Conservation (phyloP, 1,284 basidiomycete genomes). For the Agroathelia rolfsii region DNA sequence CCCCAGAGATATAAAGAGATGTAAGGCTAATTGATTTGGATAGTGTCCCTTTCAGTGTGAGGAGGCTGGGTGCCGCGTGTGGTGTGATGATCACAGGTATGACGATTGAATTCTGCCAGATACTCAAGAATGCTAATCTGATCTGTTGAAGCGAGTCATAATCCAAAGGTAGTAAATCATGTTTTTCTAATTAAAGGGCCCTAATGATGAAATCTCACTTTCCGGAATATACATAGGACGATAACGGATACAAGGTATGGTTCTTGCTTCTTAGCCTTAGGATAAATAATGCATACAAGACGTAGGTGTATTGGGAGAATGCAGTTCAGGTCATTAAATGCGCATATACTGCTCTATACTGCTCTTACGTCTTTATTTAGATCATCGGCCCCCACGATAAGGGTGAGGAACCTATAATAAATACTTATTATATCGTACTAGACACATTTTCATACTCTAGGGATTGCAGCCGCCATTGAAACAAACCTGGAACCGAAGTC, state of each 20-base stretch:
- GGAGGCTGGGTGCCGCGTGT: slow-evolving; percentile 55
- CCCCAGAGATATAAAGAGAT: neutral
- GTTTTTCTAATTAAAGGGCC: slow-evolving; percentile 2
- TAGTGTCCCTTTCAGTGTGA: slow-evolving; percentile 73
- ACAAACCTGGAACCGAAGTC: slow-evolving; percentile 47
- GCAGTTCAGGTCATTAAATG: slow-evolving; percentile 54
- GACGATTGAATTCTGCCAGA: slow-evolving; percentile 9
- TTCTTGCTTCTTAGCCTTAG: neutral
- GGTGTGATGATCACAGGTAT: slow-evolving; percentile 83
- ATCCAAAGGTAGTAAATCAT: slow-evolving; percentile 54
- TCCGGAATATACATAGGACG: slow-evolving; percentile 36
- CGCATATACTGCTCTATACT: neutral
- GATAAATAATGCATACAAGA: slow-evolving; percentile 1
- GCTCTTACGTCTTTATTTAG: slow-evolving; percentile 27
- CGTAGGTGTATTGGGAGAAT: slow-evolving; percentile 80
- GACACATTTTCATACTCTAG: too few relatives aligned
- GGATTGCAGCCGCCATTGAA: slow-evolving; percentile 58
- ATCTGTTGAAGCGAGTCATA: slow-evolving; percentile 58
- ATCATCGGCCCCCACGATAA: slow-evolving; percentile 76
- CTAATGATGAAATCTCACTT: slow-evolving; percentile 1
- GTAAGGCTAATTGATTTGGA: slow-evolving; percentile 2
- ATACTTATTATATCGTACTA: too few relatives aligned
- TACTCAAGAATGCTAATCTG: slow-evolving; percentile 4
- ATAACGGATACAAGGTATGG: slow-evolving; percentile 77
- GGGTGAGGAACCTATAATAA: too few relatives aligned